A percentile compares a stretch with the other conserved stretches of the same genome.
Evolutionary conservation across 2,329 filamentous ascomycete genomes (phyloP).

Genomic region (Huntiella decipiens): DNA sequence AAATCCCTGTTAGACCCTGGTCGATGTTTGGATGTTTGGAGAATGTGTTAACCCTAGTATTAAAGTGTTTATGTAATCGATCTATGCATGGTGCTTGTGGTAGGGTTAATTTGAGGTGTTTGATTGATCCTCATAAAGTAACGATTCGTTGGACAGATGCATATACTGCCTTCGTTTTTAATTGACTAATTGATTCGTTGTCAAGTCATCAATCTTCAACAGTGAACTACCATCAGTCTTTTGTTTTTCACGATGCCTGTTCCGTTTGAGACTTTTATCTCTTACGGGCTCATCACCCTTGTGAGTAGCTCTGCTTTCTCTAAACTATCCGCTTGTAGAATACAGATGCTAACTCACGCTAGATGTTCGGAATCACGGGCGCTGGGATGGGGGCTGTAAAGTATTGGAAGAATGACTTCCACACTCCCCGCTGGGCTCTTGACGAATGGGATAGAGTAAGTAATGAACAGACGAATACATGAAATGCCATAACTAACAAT

Average conservation of each 20-base stretch:
- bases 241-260: constrained; percentile 31
- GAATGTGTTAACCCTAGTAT: too few species aligned
- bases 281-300: constrained; percentile 43
- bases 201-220: not conserved
- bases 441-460: constrained; percentile 45
- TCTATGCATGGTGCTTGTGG: too few species aligned
- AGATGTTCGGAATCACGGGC: constrained; percentile 47
- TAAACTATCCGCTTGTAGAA: not conserved
- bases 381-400: constrained; percentile 37
- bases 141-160: too few species aligned
- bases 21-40: too few species aligned
- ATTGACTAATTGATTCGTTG: too few species aligned
- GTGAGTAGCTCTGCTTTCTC: constrained; percentile 23
- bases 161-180: too few species aligned
- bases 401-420: constrained; percentile 40
- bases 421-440: constrained; percentile 38
- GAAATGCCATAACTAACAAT: constrained; percentile 15
- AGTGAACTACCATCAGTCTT: not conserved
- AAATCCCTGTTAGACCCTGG: too few species aligned
- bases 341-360: constrained; percentile 14
- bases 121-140: too few species aligned
- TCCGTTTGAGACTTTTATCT: constrained; percentile 44
- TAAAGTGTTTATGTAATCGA: too few species aligned
- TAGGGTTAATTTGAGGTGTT: too few species aligned
- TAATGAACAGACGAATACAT: constrained; percentile 4